phyloP scores from a whole-genome alignment of 352 stramenopile genomes.

The Blastocystis sp. region DNA sequence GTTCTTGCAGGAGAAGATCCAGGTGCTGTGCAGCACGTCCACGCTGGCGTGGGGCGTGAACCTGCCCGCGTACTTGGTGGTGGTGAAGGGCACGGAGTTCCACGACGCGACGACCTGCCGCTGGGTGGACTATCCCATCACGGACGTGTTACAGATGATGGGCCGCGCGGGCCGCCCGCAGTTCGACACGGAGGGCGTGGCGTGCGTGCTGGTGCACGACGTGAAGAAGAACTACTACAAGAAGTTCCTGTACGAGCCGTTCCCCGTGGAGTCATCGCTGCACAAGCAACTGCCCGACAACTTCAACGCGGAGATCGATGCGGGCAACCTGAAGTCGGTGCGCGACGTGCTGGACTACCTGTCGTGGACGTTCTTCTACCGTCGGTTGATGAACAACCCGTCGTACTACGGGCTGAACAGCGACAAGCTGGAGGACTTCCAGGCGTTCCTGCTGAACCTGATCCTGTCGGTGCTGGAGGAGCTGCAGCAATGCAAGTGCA shows the following conservation, averaged over 20 bases:
- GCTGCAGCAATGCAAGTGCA: slow-evolving; percentile 82
- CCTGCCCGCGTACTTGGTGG: slow-evolving; percentile 85
- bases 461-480: slow-evolving; percentile 78
- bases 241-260: slow-evolving; percentile 94
- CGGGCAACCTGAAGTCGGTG: slow-evolving; percentile 80
- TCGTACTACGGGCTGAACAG: slow-evolving; percentile 87
- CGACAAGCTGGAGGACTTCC: slow-evolving; percentile 76
- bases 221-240: slow-evolving; percentile 97
- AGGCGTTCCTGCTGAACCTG: slow-evolving; percentile 82
- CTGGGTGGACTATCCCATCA: slow-evolving; percentile 95
- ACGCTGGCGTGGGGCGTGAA: slow-evolving; percentile 86
- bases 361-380: slow-evolving; percentile 92
- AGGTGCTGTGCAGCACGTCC: slow-evolving; percentile 84
- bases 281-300: slow-evolving; percentile 84
- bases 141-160: slow-evolving; percentile 99
- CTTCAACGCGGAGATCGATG: slow-evolving; percentile 91
- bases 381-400: slow-evolving; percentile 89
- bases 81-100: slow-evolving; percentile 97
- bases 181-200: slow-evolving; percentile 89
- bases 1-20: slow-evolving; percentile 91
- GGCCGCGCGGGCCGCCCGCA: slow-evolving; percentile 82
- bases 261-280: slow-evolving; percentile 92
- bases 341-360: slow-evolving; percentile 90
- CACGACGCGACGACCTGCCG: slow-evolving; percentile 86
- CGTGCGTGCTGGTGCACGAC: slow-evolving; percentile 92